Percentiles rank a stretch among this genome's conserved stretches.
Evolutionary conservation across 2,329 filamentous ascomycete species (phyloP).

Genomic region (Xylariaceae sp.): DNA sequence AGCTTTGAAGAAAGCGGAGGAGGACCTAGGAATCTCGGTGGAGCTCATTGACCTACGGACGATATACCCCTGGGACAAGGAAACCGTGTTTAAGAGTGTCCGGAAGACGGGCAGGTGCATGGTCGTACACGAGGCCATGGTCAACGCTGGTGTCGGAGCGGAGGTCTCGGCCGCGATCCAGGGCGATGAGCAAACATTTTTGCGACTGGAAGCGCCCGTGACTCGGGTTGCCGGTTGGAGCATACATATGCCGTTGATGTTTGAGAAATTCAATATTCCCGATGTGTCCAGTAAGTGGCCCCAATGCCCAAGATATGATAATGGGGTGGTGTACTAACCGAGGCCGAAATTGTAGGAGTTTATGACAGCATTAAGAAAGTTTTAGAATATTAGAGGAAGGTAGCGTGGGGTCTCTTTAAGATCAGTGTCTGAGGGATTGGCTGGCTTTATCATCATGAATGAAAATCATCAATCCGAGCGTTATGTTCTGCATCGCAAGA

Average conservation of each 20-base stretch:
- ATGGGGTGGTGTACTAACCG: too few species aligned
- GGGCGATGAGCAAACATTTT: constrained; percentile 68
- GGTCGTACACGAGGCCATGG: constrained; percentile 88
- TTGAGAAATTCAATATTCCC: constrained; percentile 75
- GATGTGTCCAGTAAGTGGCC: constrained; percentile 74
- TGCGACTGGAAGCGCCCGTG: constrained; percentile 79
- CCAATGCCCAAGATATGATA: too few species aligned
- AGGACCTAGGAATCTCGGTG: constrained; percentile 69
- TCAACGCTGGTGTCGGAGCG: constrained; percentile 82
- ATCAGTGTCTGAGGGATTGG: too few species aligned
- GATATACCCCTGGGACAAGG: constrained; percentile 86
- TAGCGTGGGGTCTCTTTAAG: neutral
- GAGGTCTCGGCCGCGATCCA: constrained; percentile 87
- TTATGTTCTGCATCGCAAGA: too few species aligned
- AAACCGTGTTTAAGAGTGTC: constrained; percentile 74
- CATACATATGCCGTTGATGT: constrained; percentile 73
- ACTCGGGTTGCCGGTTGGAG: constrained; percentile 84
- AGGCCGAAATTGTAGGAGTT: constrained; percentile 48
- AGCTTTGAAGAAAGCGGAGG: constrained; percentile 68
- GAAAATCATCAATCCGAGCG: too few species aligned
- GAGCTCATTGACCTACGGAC: constrained; percentile 87
- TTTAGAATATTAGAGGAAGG: constrained; percentile 51
- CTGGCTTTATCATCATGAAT: too few species aligned
- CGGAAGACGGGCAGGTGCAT: constrained; percentile 80
- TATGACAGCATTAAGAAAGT: constrained; percentile 66